A percentile compares a stretch with the other conserved stretches of the same genome.
Evolutionary conservation across 2,329 filamentous ascomycete species (phyloP).

Genomic region (Mollisia scopiformis): DNA sequence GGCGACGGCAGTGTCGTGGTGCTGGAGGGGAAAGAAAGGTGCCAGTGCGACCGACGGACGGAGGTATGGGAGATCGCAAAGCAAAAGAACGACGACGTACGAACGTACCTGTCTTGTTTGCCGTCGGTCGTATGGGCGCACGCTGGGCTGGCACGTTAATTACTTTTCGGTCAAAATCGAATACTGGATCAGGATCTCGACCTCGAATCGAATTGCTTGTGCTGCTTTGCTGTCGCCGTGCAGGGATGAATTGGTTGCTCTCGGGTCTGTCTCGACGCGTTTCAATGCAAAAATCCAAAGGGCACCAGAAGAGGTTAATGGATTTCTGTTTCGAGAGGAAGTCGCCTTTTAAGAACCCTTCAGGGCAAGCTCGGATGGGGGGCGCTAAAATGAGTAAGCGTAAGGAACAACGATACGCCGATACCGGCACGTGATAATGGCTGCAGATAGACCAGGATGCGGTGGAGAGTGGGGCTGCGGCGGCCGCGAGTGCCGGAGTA

Average conservation of each 20-base stretch:
- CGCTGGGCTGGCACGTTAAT: too few species aligned
- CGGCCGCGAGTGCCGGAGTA: too few species aligned
- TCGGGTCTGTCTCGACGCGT: conserved; percentile 16
- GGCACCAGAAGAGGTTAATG: conserved; percentile 29
- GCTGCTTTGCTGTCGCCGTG: conserved; percentile 7
- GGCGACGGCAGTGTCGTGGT: conserved; percentile 1
- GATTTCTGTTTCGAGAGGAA: conserved; percentile 18
- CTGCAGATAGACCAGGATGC: too few species aligned
- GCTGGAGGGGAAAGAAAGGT: neutral
- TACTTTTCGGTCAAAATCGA: neutral
- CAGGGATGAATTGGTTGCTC: conserved; percentile 13
- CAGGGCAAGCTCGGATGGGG: conserved; percentile 14
- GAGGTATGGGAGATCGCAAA: neutral
- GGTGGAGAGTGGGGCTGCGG: too few species aligned
- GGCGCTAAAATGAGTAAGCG: too few species aligned
- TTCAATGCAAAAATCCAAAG: conserved; percentile 26
- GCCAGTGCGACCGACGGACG: neutral
- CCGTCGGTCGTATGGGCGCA: too few species aligned
- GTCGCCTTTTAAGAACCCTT: conserved; percentile 10
- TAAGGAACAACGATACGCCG: too few species aligned
- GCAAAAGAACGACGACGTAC: neutral
- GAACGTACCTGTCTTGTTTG: neutral
- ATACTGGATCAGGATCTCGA: neutral
- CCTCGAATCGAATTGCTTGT: conserved; percentile 10
- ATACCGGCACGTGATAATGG: too few species aligned